Evolutionary conservation across 2,329 filamentous ascomycete species (phyloP), one percentile per base, ranked within the genome.

Genomic region (Aureobasidium leucospermi): DNA sequence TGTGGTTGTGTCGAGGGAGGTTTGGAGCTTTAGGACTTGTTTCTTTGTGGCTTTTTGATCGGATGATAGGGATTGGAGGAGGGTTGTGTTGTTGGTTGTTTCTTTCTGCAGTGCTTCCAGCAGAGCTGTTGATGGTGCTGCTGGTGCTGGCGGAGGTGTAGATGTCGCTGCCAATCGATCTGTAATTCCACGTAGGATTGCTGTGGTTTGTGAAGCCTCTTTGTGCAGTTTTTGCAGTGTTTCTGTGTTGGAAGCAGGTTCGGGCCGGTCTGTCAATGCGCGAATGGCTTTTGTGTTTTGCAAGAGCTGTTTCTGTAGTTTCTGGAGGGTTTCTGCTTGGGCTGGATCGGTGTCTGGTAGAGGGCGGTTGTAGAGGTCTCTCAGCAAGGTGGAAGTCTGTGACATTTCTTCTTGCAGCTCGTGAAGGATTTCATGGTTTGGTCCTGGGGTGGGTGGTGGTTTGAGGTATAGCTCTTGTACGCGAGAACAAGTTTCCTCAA

Each of bases 401-500:
- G 47, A 43, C 2, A 51, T 36, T 28, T 59, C 47, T 41, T 49
- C 43, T 13, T 51, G 55, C 32, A 58, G 19, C 1, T 48, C 34
- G 7, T 59, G 45, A n/a, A 51, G n/a, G n/a, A 49, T 59, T 29
- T 49, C 56, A 29, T 49, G 42, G 46, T 36, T 59, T 9, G 56
- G 56, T 5, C 42, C 55, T 13, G 55, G 55, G 11, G 55, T 58
- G 23, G 55, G 55, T 16, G 55, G 53, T 6, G 42, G 55, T 32
- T 43, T 58, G 8, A 39, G 32, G 7, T 58, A 48, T 2, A 58
- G 42, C 15, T 58, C 55, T 41, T 58, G 42, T 8, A 58, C 43
- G 5, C 55, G 55, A 8, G 55, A 47, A 31, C 42, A 58, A 9
- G 55, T 58, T 6, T 58, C 55, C 16, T 47, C 55, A 9, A 58